Conservation (phyloP, 2,329 filamentous ascomycete genomes). For the Anisogramma anomala region DNA sequence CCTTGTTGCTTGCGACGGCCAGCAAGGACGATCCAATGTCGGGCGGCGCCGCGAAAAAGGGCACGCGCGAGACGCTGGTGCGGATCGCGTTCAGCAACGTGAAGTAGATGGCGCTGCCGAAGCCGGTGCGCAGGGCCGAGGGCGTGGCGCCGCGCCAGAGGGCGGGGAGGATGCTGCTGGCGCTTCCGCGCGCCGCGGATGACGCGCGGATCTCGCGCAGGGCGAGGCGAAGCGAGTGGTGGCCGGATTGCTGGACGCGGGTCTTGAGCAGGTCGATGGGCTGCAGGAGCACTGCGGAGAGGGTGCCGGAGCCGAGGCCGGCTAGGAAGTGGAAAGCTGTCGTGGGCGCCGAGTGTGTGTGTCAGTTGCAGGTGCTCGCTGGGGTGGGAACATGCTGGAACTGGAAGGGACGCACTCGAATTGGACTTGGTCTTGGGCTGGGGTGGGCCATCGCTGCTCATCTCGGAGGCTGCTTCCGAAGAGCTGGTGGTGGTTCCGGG, state of each 20-base stretch:
- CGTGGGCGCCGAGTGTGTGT: too few relatives aligned
- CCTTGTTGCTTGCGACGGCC: slow-evolving; percentile 11
- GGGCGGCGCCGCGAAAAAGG: slow-evolving; percentile 22
- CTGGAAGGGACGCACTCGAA: slow-evolving; percentile 24
- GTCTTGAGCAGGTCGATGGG: slow-evolving; percentile 96
- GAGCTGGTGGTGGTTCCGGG: background rate
- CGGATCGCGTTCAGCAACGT: slow-evolving; percentile 74
- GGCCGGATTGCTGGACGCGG: slow-evolving; percentile 76
- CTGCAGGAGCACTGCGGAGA: slow-evolving; percentile 82
- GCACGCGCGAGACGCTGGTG: slow-evolving; percentile 45
- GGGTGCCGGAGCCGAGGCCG: slow-evolving; percentile 75
- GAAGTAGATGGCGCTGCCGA: slow-evolving; percentile 91
- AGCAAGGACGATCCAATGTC: too few relatives aligned
- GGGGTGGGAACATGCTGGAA: too few relatives aligned
- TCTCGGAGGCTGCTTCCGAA: slow-evolving; percentile 16
- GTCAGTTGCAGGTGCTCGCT: background rate
- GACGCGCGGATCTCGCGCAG: slow-evolving; percentile 58
- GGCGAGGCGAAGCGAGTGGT: slow-evolving; percentile 55
- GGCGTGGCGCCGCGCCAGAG: slow-evolving; percentile 92
- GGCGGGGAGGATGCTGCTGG: slow-evolving; percentile 41
- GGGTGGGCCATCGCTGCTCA: slow-evolving; percentile 24
- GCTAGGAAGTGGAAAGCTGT: slow-evolving; percentile 77
- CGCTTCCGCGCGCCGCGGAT: slow-evolving; percentile 25
- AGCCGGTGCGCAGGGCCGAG: slow-evolving; percentile 83
- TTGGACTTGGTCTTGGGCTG: slow-evolving; percentile 23